Evolutionary conservation across 2,329 filamentous ascomycete species (phyloP), one percentile per base, ranked within the genome.

Genomic region (Penicillium sclerotigenum): DNA sequence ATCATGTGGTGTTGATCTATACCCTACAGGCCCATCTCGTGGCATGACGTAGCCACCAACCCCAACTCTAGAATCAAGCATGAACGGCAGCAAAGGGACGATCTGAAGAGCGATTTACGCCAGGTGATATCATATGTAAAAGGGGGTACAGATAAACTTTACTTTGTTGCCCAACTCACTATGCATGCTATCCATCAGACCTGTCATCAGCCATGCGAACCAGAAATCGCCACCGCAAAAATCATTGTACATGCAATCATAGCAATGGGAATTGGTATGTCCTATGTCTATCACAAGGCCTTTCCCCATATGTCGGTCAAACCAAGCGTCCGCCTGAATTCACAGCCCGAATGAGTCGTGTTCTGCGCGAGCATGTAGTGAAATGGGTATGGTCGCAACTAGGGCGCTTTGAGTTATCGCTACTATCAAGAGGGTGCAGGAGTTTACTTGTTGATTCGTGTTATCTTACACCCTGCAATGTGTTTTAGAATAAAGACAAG

Each of bases 191-290:
- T 28, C 29, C 33, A 18, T 45, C 18, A 16, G 31, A 40, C 10
- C 8, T 40, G 33, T 52, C 47, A 49, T 6, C 28, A 13, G 10
- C n/a, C 18, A 26, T 33, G 20, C n/a, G 29, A 33, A 20, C 26
- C 4, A 11, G n/a, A 9, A 22, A 36, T 28, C 29, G 13, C 33
- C 34, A 33, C 28, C 20, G 26, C 18, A 10, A n/a, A n/a, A 7
- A 20, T 38, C 22, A 24, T 29, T 5, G 22, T 22, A 22, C 38
- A 50, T 18, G 16, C 20, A 28, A 7, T 33, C 24, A 18, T 36
- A 31, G 37, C 18, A n/a, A 65, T 62, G 59, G 52, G 9, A n/a
- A 65, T 62, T 58, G 52, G 9, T 41, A 7, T 41, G 5, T 41
- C 22, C 14, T 11, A n/a, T n/a, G 9, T 10, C 16, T n/a, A 11